Base-by-base conservation (phyloP, 2,329 filamentous ascomycete genomes). In the Colletotrichum somersetense region DNA sequence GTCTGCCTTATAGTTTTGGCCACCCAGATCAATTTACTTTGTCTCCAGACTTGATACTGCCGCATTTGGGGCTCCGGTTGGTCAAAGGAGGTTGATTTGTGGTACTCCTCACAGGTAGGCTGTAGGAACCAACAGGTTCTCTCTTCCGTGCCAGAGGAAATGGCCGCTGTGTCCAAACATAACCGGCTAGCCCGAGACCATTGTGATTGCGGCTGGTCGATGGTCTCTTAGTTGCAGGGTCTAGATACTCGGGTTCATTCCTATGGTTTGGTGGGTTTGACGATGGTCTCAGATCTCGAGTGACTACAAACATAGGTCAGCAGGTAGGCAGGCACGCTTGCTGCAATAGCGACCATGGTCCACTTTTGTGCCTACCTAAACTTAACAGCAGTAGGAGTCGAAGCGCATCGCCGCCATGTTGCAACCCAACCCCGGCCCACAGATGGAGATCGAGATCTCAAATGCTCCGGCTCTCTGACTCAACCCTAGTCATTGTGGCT, bases 361-460 rank as follows among this genome's bases (percentile, higher is more conserved):
- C 53, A 23, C 44, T 38, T 40, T 44, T 52, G 40, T 12, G 20
- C 46, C 10, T 48, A 11, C 44, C 44, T 61, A n/a, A 16, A 61
- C 10, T 38, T 8, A 14, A 23, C 16, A 40, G 46, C 30, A n/a
- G 6, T 33, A 42, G 57, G 50, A 44, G 42, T 44, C 7, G 64
- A 40, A 59, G 35, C 30, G 11, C 59, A 30, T 40, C 26, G 55
- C 38, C 44, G 66, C 2, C 30, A 18, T n/a, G 40, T 38, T 69
- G 61, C 5, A 38, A 18, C 23, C 48, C 5, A 30, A 18, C 12
- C 48, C 63, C 64, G 42, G 16, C 57, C 58, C 33, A 5, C 26
- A n/a, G 33, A 40, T 38, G 68, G 50, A 26, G 64, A 68, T 71
- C 57, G 23, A 63, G 67, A 63, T 67, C 16, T 67, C 63, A 18